Evolutionary conservation across 2,329 filamentous ascomycete genomes (phyloP).

Genomic region (Colletotrichum musicola): DNA sequence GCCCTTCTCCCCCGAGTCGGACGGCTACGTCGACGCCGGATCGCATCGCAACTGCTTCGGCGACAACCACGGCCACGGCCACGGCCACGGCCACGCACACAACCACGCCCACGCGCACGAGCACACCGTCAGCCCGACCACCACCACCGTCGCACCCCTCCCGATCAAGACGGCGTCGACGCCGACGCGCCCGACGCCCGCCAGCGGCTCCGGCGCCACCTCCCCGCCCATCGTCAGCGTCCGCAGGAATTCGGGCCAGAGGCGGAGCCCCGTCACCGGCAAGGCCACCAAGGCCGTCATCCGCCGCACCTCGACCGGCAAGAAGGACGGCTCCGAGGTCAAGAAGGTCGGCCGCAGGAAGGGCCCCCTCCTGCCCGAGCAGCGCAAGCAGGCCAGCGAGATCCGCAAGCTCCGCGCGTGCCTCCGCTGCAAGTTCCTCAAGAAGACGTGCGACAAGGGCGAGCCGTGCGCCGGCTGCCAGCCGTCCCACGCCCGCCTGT

Average conservation of each 20-base stretch:
- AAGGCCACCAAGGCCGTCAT: slow-evolving; percentile 89
- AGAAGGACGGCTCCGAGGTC: slow-evolving; percentile 83
- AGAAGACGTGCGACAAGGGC: slow-evolving; percentile 99
- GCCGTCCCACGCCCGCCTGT: slow-evolving; percentile 93
- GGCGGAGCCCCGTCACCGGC: slow-evolving; percentile 78
- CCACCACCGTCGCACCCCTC: slow-evolving; percentile 73
- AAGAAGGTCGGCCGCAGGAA: slow-evolving; percentile 94
- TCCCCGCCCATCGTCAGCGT: slow-evolving; percentile 71
- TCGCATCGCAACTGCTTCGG: slow-evolving; percentile 73
- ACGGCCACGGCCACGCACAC: slow-evolving; percentile 49
- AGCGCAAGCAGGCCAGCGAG: slow-evolving; percentile 95
- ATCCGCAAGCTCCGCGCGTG: slow-evolving; percentile 96
- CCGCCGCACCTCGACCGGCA: slow-evolving; percentile 80
- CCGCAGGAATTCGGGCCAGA: slow-evolving; percentile 76
- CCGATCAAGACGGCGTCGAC: slow-evolving; percentile 74
- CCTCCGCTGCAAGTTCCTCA: slow-evolving; percentile 96
- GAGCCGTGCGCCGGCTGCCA: slow-evolving; percentile 96
- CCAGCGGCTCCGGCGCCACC: slow-evolving; percentile 70
- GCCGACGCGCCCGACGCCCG: slow-evolving; percentile 70
- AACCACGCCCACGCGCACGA: slow-evolving; percentile 56
- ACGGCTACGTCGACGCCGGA: slow-evolving; percentile 74
- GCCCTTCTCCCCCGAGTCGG: slow-evolving; percentile 86
- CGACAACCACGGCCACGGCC: slow-evolving; percentile 62
- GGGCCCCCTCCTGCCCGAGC: slow-evolving; percentile 90
- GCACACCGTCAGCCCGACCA: slow-evolving; percentile 74